Evolutionary conservation across 192 early-diverging fungal genomes (phyloP), one percentile per base, ranked within the genome.

Genomic region (Podochytrium sp.): DNA sequence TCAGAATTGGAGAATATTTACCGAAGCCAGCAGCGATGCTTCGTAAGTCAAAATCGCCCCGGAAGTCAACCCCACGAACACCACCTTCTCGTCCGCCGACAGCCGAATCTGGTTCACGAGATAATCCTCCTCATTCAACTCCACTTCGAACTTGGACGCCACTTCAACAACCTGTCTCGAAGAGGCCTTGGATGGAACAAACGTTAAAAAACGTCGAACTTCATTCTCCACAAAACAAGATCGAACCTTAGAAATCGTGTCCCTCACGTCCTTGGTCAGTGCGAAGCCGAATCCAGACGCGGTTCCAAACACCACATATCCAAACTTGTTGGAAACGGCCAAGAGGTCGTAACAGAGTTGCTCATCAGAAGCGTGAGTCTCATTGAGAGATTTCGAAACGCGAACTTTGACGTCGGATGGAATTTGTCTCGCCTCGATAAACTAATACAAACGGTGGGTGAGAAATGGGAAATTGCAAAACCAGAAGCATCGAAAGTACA

Each of bases 311-410:
- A 71, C 69, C 39, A 71, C 69, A 39, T 29, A 71, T 29, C 69
- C 69, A 60, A 59, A 71, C 39, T 71, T 71, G 57, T 71, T 71
- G 6, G 69, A 71, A 47, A 71, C 33, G 2, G 69, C 69, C 52
- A 71, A 43, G 6, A 71, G 57, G 42, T 71, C 47, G 56, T 59
- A 71, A 20, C 16, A 41, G 16, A 71, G 20, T 10, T 18, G 23
- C 38, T 42, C 56, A 30, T 57, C 41, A 20, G 12, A 53, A 25
- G 69, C 56, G 29, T 42, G 50, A 16, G 10, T 62, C n/a, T n/a
- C n/a, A 32, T 61, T 32, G 10, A 71, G 47, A 20, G 53, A n/a
- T 18, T 60, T 30, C 14, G 69, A 59, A 33, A 71, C 27, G 18
- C 16, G 18, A 23, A 60, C n/a, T 6, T 55, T 59, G 34, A 39